Percentiles rank a stretch among this genome's conserved stretches.
These are phyloP conservation scores for Sarocladium kiliense DNA, from an alignment of 2,329 filamentous ascomycete genomes.

Conservation along the genomic window DNA sequence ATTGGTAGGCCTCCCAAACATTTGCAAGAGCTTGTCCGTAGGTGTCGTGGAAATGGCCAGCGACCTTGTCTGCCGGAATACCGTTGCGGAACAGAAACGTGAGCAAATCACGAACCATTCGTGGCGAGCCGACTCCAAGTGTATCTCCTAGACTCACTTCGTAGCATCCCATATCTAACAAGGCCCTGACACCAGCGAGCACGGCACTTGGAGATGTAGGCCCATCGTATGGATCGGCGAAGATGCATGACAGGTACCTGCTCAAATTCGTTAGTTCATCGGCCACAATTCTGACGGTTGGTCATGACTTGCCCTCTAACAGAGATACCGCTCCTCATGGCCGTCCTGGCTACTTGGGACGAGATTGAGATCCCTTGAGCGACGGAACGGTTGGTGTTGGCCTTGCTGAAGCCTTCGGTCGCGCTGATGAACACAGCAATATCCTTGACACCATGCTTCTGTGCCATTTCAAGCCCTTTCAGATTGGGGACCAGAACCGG, in stretches of 20 bases:
- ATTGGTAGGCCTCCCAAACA: slow-evolving; percentile 56
- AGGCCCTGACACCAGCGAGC: slow-evolving; percentile 30
- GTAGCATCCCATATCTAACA: slow-evolving; percentile 60
- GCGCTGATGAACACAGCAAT: slow-evolving; percentile 54
- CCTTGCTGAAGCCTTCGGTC: slow-evolving; percentile 51
- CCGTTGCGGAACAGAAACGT: slow-evolving; percentile 43
- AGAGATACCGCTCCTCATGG: slow-evolving; percentile 34
- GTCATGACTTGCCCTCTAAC: slow-evolving; percentile 38
- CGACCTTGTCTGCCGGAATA: slow-evolving; percentile 46
- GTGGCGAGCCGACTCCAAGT: slow-evolving; percentile 52
- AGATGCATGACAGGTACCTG: slow-evolving; percentile 49
- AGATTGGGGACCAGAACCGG: slow-evolving; percentile 45
- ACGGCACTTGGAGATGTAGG: slow-evolving; percentile 23
- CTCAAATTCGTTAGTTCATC: too few species aligned
- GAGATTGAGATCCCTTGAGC: slow-evolving; percentile 47
- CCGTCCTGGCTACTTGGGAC: slow-evolving; percentile 38
- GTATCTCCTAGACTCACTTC: slow-evolving; percentile 65
- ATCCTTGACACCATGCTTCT: slow-evolving; percentile 16
- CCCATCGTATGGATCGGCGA: slow-evolving; percentile 46
- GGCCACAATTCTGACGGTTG: too few species aligned
- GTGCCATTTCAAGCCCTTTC: slow-evolving; percentile 44
- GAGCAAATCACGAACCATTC: slow-evolving; percentile 34
- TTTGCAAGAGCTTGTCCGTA: slow-evolving; percentile 66
- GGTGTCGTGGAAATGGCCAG: slow-evolving; percentile 69
- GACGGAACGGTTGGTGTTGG: slow-evolving; percentile 56